These are phyloP conservation scores for Erodium moschatum DNA, from an alignment of 441 rosid genomes.

Conservation along the genomic window DNA sequence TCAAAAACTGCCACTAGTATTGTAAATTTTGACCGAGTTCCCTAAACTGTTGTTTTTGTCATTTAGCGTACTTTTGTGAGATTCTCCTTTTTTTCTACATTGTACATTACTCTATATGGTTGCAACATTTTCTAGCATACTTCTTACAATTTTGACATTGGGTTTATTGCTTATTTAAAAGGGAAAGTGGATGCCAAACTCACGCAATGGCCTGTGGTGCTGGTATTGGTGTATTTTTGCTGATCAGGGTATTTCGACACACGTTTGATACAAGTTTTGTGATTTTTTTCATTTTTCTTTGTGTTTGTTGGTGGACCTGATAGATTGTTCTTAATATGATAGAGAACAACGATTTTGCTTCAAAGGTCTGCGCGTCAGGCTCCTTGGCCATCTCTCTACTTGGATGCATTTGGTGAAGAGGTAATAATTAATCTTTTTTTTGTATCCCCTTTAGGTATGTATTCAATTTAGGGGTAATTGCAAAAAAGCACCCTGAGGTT, in stretches of 20 bases:
- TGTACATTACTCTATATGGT: neutral
- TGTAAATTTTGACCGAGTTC: no score
- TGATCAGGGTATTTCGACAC: slow-evolving; percentile 52
- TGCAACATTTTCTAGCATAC: neutral
- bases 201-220: slow-evolving; percentile 85
- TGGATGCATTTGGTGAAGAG: slow-evolving; percentile 99
- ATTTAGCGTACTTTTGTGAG: no score
- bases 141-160: slow-evolving; percentile 6
- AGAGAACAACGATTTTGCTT: slow-evolving; percentile 81
- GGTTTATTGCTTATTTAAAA: slow-evolving; percentile 24
- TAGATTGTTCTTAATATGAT: slow-evolving; percentile 20
- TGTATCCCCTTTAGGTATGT: no score
- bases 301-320: slow-evolving; percentile 16
- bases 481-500: no score
- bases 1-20: no score
- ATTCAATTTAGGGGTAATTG: neutral
- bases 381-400: slow-evolving; percentile 93
- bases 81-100: neutral
- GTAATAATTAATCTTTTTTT: slow-evolving; percentile 24
- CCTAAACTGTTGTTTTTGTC: no score
- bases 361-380: slow-evolving; percentile 86
- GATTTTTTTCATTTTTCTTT: no score
- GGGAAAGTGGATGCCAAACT: slow-evolving; percentile 58
- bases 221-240: slow-evolving; percentile 79
- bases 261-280: slow-evolving; percentile 1